Base-by-base conservation (phyloP, 306 rosid genomes). In the Corylus avellana region DNA sequence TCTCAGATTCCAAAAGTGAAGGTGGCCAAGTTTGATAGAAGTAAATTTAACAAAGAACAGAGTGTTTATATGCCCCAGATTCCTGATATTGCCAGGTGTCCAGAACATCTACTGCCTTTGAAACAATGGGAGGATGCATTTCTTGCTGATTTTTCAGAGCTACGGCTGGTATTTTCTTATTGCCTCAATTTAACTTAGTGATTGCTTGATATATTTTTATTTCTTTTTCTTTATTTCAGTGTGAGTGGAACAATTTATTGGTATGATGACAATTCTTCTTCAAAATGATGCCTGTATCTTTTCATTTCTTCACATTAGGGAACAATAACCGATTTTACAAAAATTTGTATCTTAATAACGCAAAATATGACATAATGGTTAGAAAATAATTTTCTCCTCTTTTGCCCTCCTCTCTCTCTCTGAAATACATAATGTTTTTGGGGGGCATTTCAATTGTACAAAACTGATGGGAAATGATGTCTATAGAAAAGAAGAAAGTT, bases 51-150 rank as follows among this genome's bases (percentile, higher is more conserved):
- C 78, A 86, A 78, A 85, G 93, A 92, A 76, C 99, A 88, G 82
- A 95, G 97, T 87, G 91, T 79, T 57, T 95, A 89, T 82, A 89
- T 95, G 96, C 99, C 97, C 67, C 79, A 83, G 80, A 91, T 95
- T 87, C 97, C 98, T 77, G 91, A 85, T 74, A 88, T 95, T 85
- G 89, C 93, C 47, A 62, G 85, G 64, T 95, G 99, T 83, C 93
- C 95, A 13, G 87, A 95, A 63, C 92, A 93, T 74, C 87, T 95
- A 72, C 78, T 91, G 82, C 93, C 99, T 42, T 70, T 73, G 73
- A 89, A 91, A 85, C 86, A 87, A 74, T 93, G 99, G 98, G 99
- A 95, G 83, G 97, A 88, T 80, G 83, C 84, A 48, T 91, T 91
- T 87, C 93, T 91, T 81, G 87, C 86, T 55, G 94, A 92, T 6